A percentile compares a stretch with the other conserved stretches of the same genome.
phyloP scores from a whole-genome alignment of 2,329 filamentous ascomycete species.

The Aspergillus unguis region DNA sequence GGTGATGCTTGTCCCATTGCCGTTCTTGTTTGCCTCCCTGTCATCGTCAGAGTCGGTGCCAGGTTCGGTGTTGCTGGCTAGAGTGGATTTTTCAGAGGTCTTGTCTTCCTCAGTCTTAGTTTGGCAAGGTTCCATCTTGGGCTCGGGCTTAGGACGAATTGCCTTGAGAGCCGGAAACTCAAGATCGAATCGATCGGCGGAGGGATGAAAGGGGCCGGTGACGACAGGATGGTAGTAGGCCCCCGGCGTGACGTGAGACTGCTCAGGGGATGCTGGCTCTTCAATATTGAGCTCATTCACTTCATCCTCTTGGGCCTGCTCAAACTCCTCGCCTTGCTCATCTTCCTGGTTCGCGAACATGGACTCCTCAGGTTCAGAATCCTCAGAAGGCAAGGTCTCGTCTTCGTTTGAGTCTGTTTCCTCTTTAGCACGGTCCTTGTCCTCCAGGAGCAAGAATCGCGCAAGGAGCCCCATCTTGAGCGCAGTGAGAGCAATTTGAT shows the following conservation, averaged over 20 bases:
- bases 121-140: background rate
- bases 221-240: background rate
- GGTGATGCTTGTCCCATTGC: background rate
- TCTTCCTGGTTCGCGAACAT: background rate
- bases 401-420: background rate
- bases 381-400: background rate
- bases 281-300: background rate
- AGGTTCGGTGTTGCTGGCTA: background rate
- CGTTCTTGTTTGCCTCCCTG: background rate
- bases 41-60: background rate
- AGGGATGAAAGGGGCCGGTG: constrained; percentile 17
- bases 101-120: background rate
- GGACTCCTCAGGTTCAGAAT: background rate
- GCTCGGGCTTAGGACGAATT: background rate
- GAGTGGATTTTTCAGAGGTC: background rate
- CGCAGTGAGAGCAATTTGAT: constrained; percentile 28
- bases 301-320: background rate
- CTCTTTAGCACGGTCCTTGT: constrained; percentile 18
- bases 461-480: constrained; percentile 28
- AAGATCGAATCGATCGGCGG: constrained; percentile 13
- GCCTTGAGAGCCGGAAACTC: constrained; percentile 23
- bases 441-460: constrained; percentile 32
- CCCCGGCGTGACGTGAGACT: background rate
- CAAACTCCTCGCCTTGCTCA: background rate
- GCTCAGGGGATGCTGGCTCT: background rate